phyloP scores from a whole-genome alignment of 1,139 yeast genomes.

The Taphrina confusa region DNA sequence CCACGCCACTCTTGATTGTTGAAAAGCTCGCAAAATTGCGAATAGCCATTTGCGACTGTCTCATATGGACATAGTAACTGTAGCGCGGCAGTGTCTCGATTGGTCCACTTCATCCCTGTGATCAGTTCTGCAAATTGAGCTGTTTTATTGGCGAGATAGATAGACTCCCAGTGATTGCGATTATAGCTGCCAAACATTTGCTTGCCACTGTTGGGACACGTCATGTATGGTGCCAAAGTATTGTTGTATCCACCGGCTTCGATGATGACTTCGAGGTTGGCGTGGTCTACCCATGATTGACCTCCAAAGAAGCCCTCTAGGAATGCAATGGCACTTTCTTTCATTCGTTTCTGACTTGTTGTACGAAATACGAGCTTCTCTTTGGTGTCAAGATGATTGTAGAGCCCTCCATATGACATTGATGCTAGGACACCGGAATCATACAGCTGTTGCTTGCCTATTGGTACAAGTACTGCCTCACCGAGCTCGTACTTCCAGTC shows the following conservation, averaged over 20 bases:
- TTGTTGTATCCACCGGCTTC: slow-evolving; percentile 23
- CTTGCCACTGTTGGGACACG: slow-evolving; percentile 22
- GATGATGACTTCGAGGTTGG: slow-evolving; percentile 29
- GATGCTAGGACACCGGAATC: slow-evolving; percentile 30
- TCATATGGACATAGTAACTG: slow-evolving; percentile 56
- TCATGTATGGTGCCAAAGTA: slow-evolving; percentile 27
- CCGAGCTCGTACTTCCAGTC: slow-evolving; percentile 31
- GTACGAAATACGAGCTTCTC: slow-evolving; percentile 31
- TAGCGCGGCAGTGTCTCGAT: slow-evolving; percentile 41
- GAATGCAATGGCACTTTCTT: slow-evolving; percentile 26
- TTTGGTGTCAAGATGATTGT: slow-evolving; percentile 1
- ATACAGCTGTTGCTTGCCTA: slow-evolving; percentile 32
- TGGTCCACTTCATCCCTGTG: slow-evolving; percentile 51
- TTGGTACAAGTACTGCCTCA: slow-evolving; percentile 29
- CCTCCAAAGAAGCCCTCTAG: slow-evolving; percentile 33
- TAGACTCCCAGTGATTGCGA: slow-evolving; percentile 19
- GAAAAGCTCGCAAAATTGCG: slow-evolving; percentile 54
- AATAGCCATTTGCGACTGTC: slow-evolving; percentile 54
- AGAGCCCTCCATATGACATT: slow-evolving; percentile 23
- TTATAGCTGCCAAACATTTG: slow-evolving; percentile 19
- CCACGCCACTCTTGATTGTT: slow-evolving; percentile 56
- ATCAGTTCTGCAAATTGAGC: slow-evolving; percentile 66
- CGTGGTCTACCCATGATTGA: slow-evolving; percentile 21
- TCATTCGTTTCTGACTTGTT: slow-evolving; percentile 32
- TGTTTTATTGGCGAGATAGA: slow-evolving; percentile 58